A percentile compares a stretch with the other conserved stretches of the same genome.
phyloP scores from a whole-genome alignment of 257 asterid genomes.

The Henckelia pumila region DNA sequence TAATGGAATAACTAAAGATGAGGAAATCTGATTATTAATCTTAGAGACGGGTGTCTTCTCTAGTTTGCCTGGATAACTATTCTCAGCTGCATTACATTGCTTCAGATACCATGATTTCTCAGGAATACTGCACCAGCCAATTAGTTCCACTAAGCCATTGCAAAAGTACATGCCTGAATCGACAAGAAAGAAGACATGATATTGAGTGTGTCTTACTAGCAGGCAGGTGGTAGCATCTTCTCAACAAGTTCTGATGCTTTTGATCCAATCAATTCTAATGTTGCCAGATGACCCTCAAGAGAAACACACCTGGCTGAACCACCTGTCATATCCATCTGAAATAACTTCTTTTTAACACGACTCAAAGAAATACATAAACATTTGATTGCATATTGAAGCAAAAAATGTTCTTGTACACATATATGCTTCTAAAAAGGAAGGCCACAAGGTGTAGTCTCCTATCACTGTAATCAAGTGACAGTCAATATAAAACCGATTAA shows the following conservation, averaged over 20 bases:
- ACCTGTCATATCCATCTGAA: constrained; percentile 47
- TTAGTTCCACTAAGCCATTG: constrained; percentile 20
- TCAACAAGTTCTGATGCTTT: constrained; percentile 60
- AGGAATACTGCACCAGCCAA: constrained; percentile 36
- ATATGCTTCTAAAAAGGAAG: neutral
- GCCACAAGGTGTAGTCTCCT: neutral
- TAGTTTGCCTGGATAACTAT: constrained; percentile 24
- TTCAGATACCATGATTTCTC: constrained; percentile 35
- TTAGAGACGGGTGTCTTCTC: constrained; percentile 30
- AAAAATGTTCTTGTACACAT: constrained; percentile 8
- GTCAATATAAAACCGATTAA: neutral
- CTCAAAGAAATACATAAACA: neutral
- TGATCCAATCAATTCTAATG: constrained; percentile 71
- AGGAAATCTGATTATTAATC: constrained; percentile 35
- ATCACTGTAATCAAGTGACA: too few species aligned
- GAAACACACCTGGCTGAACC: constrained; percentile 52
- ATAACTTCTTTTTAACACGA: constrained; percentile 17
- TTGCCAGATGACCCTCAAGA: constrained; percentile 73
- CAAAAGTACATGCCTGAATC: constrained; percentile 11
- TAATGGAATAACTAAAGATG: constrained; percentile 51
- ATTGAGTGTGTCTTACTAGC: constrained; percentile 42
- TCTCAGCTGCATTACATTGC: constrained; percentile 33
- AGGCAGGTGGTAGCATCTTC: constrained; percentile 59
- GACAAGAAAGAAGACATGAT: constrained; percentile 15
- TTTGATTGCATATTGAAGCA: neutral